Evolutionary conservation across 805 yeast species (phyloP).

Genomic region (Isabelozyma rhagii): DNA sequence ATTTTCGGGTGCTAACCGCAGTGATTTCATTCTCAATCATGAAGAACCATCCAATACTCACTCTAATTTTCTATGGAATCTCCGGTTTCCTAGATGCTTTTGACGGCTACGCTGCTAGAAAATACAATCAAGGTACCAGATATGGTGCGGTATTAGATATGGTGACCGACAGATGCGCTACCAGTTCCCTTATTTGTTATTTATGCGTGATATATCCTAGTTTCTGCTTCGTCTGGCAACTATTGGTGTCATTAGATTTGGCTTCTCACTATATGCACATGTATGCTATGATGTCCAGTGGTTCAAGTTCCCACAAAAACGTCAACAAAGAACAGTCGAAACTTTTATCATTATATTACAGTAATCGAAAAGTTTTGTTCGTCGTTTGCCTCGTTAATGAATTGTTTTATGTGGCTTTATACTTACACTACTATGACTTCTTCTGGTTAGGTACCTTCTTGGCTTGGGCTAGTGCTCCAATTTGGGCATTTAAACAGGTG

Average conservation of each 20-base stretch:
- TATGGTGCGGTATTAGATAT: constrained; percentile 97
- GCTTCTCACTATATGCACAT: constrained; percentile 98
- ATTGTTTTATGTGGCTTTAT: constrained; percentile 84
- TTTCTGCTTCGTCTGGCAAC: constrained; percentile 70
- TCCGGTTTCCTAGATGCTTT: constrained; percentile 93
- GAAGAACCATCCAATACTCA: constrained; percentile 78
- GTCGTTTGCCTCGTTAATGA: constrained; percentile 92
- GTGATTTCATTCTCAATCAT: constrained; percentile 75
- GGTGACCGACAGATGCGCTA: constrained; percentile 98
- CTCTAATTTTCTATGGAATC: constrained; percentile 73
- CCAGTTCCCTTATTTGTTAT: constrained; percentile 87
- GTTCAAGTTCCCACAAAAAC: constrained; percentile 79
- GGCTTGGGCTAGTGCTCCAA: constrained; percentile 66
- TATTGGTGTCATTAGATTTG: constrained; percentile 77
- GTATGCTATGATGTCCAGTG: constrained; percentile 86
- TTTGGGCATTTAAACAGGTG: constrained; percentile 87
- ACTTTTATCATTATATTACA: constrained; percentile 81
- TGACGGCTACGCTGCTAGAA: constrained; percentile 94
- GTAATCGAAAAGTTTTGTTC: constrained; percentile 79
- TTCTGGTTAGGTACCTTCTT: constrained; percentile 61
- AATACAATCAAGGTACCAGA: constrained; percentile 80
- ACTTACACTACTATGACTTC: constrained; percentile 65
- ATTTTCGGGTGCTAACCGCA: constrained; percentile 78
- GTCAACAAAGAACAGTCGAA: constrained; percentile 68
- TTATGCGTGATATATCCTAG: constrained; percentile 76